Conservation (phyloP, 257 asterid genomes). For the Gardenia jasminoides region DNA sequence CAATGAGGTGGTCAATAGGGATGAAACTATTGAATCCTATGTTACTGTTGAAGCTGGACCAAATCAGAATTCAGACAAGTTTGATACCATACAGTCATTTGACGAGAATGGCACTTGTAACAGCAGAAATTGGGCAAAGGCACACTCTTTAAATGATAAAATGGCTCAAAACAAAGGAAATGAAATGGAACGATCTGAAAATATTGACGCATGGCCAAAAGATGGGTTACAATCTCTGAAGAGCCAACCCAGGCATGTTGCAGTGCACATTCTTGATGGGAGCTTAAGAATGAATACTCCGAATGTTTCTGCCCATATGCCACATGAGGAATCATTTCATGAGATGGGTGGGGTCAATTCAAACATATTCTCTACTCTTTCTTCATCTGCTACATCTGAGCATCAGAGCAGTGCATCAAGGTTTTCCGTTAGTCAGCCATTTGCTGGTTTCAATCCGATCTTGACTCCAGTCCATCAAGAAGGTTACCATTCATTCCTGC, state of each 20-base stretch:
- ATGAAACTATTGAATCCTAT: conserved; percentile 48
- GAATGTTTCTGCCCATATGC: conserved; percentile 32
- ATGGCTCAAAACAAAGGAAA: conserved; percentile 26
- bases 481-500: conserved; percentile 58
- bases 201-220: conserved; percentile 29
- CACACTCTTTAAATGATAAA: conserved; percentile 40
- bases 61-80: conserved; percentile 34
- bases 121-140: conserved; percentile 30
- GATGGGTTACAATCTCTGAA: conserved; percentile 45
- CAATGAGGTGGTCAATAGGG: conserved; percentile 40
- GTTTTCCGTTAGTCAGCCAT: conserved; percentile 56
- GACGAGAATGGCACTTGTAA: conserved; percentile 39
- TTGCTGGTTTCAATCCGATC: conserved; percentile 61
- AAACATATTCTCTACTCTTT: conserved; percentile 41
- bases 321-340: conserved; percentile 41
- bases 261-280: conserved; percentile 89
- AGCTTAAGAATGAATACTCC: conserved; percentile 39
- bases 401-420: conserved; percentile 46
- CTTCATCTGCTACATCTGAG: conserved; percentile 51
- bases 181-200: conserved; percentile 42
- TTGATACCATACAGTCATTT: conserved; percentile 34
- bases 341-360: conserved; percentile 48
- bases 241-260: conserved; percentile 71
- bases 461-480: conserved; percentile 58
- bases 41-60: conserved; percentile 51